These are phyloP conservation scores for Monascus purpureus DNA, from an alignment of 495 filamentous ascomycete genomes.

Conservation along the genomic window DNA sequence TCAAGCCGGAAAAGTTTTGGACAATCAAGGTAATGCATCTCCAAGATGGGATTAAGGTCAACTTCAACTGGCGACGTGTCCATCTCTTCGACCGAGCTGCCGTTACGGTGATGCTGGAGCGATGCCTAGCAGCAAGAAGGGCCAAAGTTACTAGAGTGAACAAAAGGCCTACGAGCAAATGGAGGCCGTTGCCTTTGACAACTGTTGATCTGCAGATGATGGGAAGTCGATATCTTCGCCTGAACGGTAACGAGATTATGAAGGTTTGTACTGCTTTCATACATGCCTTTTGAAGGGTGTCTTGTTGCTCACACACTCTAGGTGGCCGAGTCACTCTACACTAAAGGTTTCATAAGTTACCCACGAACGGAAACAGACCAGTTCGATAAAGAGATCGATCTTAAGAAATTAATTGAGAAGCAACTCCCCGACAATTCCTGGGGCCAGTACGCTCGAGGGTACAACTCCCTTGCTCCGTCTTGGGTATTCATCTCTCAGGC, in stretches of 20 bases:
- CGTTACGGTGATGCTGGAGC: constrained; percentile 70
- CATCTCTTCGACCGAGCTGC: constrained; percentile 79
- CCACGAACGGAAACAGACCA: constrained; percentile 95
- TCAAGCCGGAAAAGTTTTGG: constrained; percentile 90
- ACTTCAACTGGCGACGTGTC: constrained; percentile 70
- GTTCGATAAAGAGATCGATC: constrained; percentile 82
- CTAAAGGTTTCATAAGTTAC: constrained; percentile 91
- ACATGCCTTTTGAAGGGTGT: not conserved
- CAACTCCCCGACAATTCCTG: constrained; percentile 62
- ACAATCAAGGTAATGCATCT: constrained; percentile 70
- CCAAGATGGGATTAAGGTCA: constrained; percentile 64
- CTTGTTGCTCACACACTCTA: constrained; percentile 9
- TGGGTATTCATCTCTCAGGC: constrained; percentile 6
- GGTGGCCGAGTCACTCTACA: constrained; percentile 80
- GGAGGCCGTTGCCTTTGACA: constrained; percentile 83
- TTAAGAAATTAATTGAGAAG: constrained; percentile 67
- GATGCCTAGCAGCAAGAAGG: constrained; percentile 60
- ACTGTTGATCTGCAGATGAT: constrained; percentile 99
- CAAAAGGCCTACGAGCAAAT: constrained; percentile 86
- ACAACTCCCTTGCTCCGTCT: constrained; percentile 1
- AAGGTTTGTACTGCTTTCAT: constrained; percentile 23
- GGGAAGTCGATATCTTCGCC: constrained; percentile 68
- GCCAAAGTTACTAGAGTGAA: constrained; percentile 73
- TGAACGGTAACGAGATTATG: constrained; percentile 84
- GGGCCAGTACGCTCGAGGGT: constrained; percentile 69